Evolutionary conservation across 202 grass and related monocot species (phyloP).

Genomic region (Alloteropsis angusta): DNA sequence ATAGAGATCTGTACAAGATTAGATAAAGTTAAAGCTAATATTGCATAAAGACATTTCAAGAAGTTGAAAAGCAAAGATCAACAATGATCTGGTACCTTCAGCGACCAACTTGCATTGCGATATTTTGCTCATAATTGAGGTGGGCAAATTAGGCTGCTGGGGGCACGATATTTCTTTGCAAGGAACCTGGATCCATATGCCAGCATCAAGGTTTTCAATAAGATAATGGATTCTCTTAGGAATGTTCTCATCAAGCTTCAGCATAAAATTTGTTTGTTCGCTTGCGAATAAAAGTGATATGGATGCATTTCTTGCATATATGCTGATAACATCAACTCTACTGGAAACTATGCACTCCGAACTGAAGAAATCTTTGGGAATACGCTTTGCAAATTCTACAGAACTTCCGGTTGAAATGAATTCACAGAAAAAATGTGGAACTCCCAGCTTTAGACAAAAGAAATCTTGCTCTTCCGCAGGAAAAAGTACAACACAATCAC

Average conservation of each 20-base stretch:
- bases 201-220: slow-evolving; percentile 69
- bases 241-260: slow-evolving; percentile 57
- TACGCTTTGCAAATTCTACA: slow-evolving; percentile 45
- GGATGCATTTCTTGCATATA: slow-evolving; percentile 61
- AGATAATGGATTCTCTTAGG: slow-evolving; percentile 47
- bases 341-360: slow-evolving; percentile 46
- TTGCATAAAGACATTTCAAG: slow-evolving; percentile 25
- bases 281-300: slow-evolving; percentile 55
- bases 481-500: slow-evolving; percentile 71
- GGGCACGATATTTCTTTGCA: slow-evolving; percentile 33
- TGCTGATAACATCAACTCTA: slow-evolving; percentile 46
- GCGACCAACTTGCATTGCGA: slow-evolving; percentile 54
- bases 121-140: slow-evolving; percentile 61
- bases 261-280: slow-evolving; percentile 35
- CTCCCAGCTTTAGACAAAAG: slow-evolving; percentile 50
- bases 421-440: slow-evolving; percentile 62
- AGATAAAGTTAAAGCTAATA: slow-evolving; percentile 26
- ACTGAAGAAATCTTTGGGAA: slow-evolving; percentile 64
- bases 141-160: slow-evolving; percentile 38
- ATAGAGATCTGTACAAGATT: slow-evolving; percentile 58
- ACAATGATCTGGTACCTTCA: slow-evolving; percentile 50
- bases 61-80: slow-evolving; percentile 2
- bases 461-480: slow-evolving; percentile 57
- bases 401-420: slow-evolving; percentile 55
- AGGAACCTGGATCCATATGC: slow-evolving; percentile 79